These are phyloP conservation scores for Aspergillus nidulans DNA, from an alignment of 495 filamentous ascomycete species.

Conservation along the genomic window DNA sequence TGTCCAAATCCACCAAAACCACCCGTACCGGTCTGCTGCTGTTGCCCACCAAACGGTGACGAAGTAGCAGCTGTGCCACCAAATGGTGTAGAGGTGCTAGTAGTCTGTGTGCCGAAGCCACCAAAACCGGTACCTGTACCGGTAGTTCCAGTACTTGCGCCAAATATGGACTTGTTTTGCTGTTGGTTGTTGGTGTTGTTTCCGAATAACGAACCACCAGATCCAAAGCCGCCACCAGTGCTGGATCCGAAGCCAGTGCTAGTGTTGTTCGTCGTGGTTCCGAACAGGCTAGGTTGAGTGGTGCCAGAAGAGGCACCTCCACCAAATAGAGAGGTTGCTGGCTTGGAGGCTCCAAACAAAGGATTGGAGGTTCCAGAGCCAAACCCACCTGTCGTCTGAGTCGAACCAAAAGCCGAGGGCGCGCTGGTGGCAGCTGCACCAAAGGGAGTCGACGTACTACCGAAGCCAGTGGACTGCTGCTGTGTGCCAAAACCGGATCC, in stretches of 20 bases:
- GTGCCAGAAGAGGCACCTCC: constrained; percentile 21
- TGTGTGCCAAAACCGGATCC: constrained; percentile 38
- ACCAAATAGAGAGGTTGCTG: constrained; percentile 38
- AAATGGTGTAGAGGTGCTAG: constrained; percentile 35
- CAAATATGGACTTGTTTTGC: constrained; percentile 35
- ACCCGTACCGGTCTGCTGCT: constrained; percentile 34
- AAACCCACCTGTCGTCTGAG: constrained; percentile 55
- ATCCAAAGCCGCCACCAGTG: constrained; percentile 27
- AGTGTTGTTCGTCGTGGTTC: constrained; percentile 17
- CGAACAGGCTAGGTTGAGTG: constrained; percentile 27
- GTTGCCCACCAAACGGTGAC: constrained; percentile 35
- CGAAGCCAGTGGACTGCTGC: constrained; percentile 45
- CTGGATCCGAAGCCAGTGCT: constrained; percentile 21
- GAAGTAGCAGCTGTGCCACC: constrained; percentile 33
- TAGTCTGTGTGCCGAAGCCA: constrained; percentile 41
- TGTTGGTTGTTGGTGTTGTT: constrained; percentile 27
- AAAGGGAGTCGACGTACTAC: constrained; percentile 48
- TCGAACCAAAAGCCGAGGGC: constrained; percentile 40
- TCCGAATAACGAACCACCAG: constrained; percentile 47
- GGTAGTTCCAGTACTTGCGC: constrained; percentile 25
- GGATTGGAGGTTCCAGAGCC: constrained; percentile 44
- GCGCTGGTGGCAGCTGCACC: constrained; percentile 45
- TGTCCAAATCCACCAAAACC: constrained; percentile 45
- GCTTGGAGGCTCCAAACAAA: constrained; percentile 38
- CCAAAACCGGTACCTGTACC: constrained; percentile 27